Conservation (phyloP, 768 basidiomycete genomes). For the Saitozyma podzolica region DNA sequence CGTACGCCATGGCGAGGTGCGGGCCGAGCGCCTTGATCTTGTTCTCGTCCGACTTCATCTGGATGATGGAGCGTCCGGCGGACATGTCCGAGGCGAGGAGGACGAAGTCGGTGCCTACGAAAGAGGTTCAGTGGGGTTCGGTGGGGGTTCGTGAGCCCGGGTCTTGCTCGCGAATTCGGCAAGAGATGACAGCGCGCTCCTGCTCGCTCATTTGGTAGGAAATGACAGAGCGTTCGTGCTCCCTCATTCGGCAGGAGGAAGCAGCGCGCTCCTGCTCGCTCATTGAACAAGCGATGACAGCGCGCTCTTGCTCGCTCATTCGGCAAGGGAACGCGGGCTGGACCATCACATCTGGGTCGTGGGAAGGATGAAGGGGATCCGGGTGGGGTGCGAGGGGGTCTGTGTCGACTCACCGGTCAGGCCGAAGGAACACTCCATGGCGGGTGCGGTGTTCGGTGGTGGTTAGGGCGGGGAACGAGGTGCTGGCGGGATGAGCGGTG, state of each 20-base stretch:
- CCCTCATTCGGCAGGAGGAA: not conserved
- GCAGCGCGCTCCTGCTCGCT: too few relatives aligned
- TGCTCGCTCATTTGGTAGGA: too few relatives aligned
- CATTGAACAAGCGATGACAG: too few relatives aligned
- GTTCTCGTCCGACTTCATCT: conserved; percentile 96
- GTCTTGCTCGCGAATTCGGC: too few relatives aligned
- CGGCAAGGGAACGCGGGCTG: too few relatives aligned
- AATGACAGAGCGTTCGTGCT: not conserved
- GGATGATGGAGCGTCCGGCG: conserved; percentile 86
- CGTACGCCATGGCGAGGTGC: conserved; percentile 90
- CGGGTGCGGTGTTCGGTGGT: not conserved
- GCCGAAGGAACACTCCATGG: conserved; percentile 89
- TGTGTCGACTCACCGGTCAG: conserved; percentile 57
- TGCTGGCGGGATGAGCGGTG: not conserved
- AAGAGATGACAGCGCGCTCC: too few relatives aligned
- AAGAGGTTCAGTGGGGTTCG: too few relatives aligned
- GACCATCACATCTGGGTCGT: too few relatives aligned
- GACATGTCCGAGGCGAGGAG: conserved; percentile 89
- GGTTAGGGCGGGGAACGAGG: too few relatives aligned
- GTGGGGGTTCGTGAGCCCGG: too few relatives aligned
- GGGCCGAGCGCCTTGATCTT: conserved; percentile 90
- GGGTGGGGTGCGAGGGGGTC: too few relatives aligned
- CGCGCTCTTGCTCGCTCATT: too few relatives aligned
- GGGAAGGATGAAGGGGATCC: not conserved
- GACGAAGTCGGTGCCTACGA: conserved; percentile 80